phyloP scores from a whole-genome alignment of 805 yeast genomes.

The Naumovozyma castellii region DNA sequence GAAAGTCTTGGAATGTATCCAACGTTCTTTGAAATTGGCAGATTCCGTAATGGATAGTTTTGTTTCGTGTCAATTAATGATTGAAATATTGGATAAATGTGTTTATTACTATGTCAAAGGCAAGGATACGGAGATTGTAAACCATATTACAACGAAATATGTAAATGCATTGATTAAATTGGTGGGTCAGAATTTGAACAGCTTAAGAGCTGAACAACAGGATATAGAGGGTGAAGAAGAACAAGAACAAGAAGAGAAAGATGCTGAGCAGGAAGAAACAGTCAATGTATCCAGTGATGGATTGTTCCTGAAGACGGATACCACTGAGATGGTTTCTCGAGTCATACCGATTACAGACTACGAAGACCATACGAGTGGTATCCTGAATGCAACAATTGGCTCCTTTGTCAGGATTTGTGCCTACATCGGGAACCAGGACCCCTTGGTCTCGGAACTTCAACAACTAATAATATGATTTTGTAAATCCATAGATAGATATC shows the following conservation, averaged over 20 bases:
- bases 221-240: neutral
- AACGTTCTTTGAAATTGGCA: conserved; percentile 75
- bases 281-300: neutral
- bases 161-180: conserved; percentile 78
- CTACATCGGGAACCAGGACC: neutral
- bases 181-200: conserved; percentile 1
- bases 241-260: neutral
- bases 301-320: neutral
- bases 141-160: conserved; percentile 48
- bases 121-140: neutral
- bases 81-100: conserved; percentile 79
- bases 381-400: neutral
- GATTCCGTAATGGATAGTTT: conserved; percentile 77
- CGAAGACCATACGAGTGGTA: neutral
- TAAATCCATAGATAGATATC: too few species aligned
- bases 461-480: too few species aligned
- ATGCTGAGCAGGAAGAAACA: neutral
- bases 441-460: neutral
- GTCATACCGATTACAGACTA: neutral
- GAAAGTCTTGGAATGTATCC: conserved; percentile 80
- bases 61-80: conserved; percentile 61
- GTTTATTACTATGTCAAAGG: conserved; percentile 54
- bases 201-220: neutral
- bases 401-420: neutral
- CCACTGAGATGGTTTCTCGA: neutral